These are phyloP conservation scores for Hortiboletus flavorubellus DNA, from an alignment of 768 basidiomycete genomes.

Conservation along the genomic window DNA sequence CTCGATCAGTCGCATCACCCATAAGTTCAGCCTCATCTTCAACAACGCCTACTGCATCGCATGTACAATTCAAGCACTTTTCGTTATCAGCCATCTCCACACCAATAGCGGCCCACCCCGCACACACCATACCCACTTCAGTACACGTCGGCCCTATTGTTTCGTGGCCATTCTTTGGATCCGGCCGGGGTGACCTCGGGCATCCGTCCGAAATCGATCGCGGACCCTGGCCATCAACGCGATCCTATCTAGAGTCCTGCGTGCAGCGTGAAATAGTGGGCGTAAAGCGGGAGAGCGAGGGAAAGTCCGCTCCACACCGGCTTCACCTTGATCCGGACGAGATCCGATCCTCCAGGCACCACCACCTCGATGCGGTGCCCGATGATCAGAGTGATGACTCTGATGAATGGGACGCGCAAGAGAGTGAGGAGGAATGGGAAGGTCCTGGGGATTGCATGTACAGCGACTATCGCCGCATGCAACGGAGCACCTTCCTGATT, in stretches of 20 bases:
- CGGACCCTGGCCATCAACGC: conserved; percentile 70
- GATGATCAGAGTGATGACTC: conserved; percentile 74
- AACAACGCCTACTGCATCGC: conserved; percentile 28
- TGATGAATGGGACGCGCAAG: conserved; percentile 75
- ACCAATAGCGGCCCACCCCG: not conserved
- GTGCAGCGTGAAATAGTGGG: conserved; percentile 66
- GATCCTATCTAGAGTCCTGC: conserved; percentile 63
- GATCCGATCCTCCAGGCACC: conserved; percentile 67
- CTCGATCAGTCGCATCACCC: conserved; percentile 19
- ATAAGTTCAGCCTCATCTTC: conserved; percentile 18
- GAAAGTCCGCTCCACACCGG: conserved; percentile 68
- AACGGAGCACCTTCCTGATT: conserved; percentile 74
- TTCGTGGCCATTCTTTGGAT: conserved; percentile 90
- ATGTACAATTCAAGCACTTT: conserved; percentile 19
- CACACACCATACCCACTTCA: conserved; percentile 15
- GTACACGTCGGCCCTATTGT: conserved; percentile 76
- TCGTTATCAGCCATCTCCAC: conserved; percentile 13
- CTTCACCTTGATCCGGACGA: conserved; percentile 82
- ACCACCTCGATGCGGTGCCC: conserved; percentile 61
- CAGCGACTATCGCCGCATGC: conserved; percentile 77
- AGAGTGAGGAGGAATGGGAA: conserved; percentile 74
- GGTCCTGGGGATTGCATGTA: conserved; percentile 79
- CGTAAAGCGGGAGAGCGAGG: conserved; percentile 77
- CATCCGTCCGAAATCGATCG: conserved; percentile 71
- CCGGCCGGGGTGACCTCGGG: conserved; percentile 67